phyloP scores from a whole-genome alignment of 495 filamentous ascomycete genomes.

The Apodospora peruviana region DNA sequence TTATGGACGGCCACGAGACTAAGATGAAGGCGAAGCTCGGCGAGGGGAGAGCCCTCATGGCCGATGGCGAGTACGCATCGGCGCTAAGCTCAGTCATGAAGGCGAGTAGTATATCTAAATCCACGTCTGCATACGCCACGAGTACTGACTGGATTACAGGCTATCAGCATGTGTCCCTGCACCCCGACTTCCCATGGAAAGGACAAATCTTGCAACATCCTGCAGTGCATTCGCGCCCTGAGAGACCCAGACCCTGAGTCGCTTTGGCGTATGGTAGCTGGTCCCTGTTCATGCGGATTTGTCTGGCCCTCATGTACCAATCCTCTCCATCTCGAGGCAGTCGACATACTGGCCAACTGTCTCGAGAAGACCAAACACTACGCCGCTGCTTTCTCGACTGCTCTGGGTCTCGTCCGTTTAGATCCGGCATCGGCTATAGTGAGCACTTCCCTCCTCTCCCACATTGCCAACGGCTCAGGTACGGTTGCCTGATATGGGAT shows the following conservation, averaged over 20 bases:
- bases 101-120: no score
- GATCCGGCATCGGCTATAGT: conserved; percentile 14
- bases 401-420: conserved; percentile 19
- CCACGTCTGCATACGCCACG: no score
- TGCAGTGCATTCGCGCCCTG: conserved; percentile 14
- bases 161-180: conserved; percentile 15
- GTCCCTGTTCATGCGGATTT: conserved; percentile 20
- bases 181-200: conserved; percentile 12
- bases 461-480: not conserved
- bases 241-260: conserved; percentile 7
- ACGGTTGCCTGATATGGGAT: no score
- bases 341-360: conserved; percentile 17
- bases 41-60: not conserved
- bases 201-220: conserved; percentile 23
- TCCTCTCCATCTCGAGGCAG: conserved; percentile 11
- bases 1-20: not conserved
- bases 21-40: not conserved
- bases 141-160: no score
- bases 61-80: not conserved
- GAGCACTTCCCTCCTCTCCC: not conserved
- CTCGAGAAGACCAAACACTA: conserved; percentile 9
- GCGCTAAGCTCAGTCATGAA: conserved; percentile 2
- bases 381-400: conserved; percentile 19
- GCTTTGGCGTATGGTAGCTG: conserved; percentile 1
- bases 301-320: conserved; percentile 17